These are phyloP conservation scores for Haplosporangium gracile DNA, from an alignment of 192 early-diverging fungal genomes.

Conservation along the genomic window DNA sequence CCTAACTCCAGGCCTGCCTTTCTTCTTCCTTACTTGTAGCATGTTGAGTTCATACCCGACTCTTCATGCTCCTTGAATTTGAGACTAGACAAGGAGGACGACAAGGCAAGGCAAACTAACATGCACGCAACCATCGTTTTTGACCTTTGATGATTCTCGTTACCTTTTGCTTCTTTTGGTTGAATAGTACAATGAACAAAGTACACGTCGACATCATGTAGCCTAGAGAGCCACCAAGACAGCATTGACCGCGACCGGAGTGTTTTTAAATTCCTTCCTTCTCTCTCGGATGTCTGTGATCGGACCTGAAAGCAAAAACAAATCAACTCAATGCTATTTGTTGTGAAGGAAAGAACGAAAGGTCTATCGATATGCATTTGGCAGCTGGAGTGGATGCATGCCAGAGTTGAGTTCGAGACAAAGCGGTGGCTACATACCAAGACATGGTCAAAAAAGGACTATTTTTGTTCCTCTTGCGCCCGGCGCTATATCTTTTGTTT, in stretches of 20 bases:
- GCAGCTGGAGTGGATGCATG: background rate
- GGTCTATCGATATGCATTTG: background rate
- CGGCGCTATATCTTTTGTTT: background rate
- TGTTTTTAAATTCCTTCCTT: background rate
- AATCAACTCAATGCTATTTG: background rate
- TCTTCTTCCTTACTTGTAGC: background rate
- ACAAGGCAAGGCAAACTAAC: background rate
- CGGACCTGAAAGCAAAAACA: background rate
- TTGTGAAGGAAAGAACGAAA: background rate
- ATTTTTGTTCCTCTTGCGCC: constrained; percentile 5
- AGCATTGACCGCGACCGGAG: background rate
- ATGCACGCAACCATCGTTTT: background rate
- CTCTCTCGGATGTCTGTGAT: background rate
- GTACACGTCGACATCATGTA: background rate
- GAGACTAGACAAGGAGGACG: background rate
- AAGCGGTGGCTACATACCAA: background rate
- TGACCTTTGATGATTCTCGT: background rate
- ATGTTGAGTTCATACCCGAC: background rate
- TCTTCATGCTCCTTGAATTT: background rate
- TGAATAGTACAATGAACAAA: background rate
- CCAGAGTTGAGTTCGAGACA: background rate
- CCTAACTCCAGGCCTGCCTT: background rate
- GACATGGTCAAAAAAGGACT: background rate
- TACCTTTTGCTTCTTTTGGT: background rate
- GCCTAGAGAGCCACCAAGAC: background rate